Percentiles rank a stretch among this genome's conserved stretches.
phyloP scores from a whole-genome alignment of 2,329 filamentous ascomycete species.

The Torrubiella hemipterigena region DNA sequence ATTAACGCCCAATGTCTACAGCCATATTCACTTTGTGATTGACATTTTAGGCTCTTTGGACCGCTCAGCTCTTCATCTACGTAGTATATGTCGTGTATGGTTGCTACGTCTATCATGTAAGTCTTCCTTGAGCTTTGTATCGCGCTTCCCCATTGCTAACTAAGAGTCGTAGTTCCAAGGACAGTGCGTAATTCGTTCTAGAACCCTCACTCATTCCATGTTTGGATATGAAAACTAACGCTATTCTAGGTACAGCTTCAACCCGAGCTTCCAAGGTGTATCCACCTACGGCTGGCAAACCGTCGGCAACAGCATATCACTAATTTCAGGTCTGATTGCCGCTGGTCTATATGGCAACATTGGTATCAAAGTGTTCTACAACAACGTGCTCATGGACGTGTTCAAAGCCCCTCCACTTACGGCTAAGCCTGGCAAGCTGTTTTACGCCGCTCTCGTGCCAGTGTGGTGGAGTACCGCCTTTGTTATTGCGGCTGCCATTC shows the following conservation, averaged over 20 bases:
- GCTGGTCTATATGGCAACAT: conserved; percentile 40
- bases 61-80: conserved; percentile 29
- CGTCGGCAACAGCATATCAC: conserved; percentile 28
- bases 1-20: background rate
- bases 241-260: conserved; percentile 12
- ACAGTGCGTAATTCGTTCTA: conserved; percentile 29
- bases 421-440: conserved; percentile 31
- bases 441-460: conserved; percentile 38
- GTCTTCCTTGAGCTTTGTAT: conserved; percentile 2
- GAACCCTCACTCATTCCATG: background rate
- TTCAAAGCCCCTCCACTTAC: conserved; percentile 36
- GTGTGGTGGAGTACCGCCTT: conserved; percentile 47
- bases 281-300: conserved; percentile 29
- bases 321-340: conserved; percentile 32
- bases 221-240: background rate
- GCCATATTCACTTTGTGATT: background rate
- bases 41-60: conserved; percentile 15
- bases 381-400: conserved; percentile 37
- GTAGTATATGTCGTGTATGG: conserved; percentile 29
- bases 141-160: background rate
- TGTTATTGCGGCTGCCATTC: conserved; percentile 39
- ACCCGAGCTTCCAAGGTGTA: conserved; percentile 30
- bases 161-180: conserved; percentile 24
- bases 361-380: conserved; percentile 41
- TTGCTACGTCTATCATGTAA: conserved; percentile 16